Conservation (phyloP, 164 flowering plant genomes). For the Paratinospora sagittata region DNA sequence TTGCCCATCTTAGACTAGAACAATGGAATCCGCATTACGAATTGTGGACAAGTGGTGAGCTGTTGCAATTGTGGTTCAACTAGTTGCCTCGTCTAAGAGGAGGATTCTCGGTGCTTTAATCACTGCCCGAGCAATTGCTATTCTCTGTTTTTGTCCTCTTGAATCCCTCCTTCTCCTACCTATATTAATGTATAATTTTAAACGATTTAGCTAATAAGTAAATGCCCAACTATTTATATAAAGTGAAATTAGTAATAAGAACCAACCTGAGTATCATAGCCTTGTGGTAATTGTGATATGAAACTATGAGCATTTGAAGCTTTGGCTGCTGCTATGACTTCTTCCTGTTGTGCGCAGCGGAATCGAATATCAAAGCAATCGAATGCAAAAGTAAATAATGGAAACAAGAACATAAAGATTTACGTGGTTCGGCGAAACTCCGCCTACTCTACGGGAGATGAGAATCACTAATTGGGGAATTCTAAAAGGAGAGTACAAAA, state of each 20-base stretch:
- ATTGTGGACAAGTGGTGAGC: constrained; percentile 89
- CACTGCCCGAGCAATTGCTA: constrained; percentile 75
- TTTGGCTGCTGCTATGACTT: constrained; percentile 61
- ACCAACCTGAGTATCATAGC: constrained; percentile 76
- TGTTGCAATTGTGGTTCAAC: constrained; percentile 66
- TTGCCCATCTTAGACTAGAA: constrained; percentile 55
- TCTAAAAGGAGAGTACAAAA: too few relatives aligned
- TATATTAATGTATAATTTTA: constrained; percentile 10
- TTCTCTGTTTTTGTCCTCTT: constrained; percentile 85
- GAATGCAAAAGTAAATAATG: too few relatives aligned
- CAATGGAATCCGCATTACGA: constrained; percentile 54
- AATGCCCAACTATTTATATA: too few relatives aligned
- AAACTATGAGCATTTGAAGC: constrained; percentile 83
- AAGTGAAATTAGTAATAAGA: neutral
- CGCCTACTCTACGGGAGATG: too few relatives aligned
- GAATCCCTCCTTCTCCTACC: constrained; percentile 85
- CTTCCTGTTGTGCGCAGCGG: too few relatives aligned
- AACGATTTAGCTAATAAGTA: too few relatives aligned
- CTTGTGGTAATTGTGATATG: constrained; percentile 58
- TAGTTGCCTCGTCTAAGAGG: constrained; percentile 78
- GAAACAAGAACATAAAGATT: too few relatives aligned
- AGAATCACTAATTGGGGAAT: too few relatives aligned
- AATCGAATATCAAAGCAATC: too few relatives aligned
- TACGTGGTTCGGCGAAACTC: too few relatives aligned
- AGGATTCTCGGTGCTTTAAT: constrained; percentile 63